Percentiles rank a stretch among this genome's conserved stretches.
These are phyloP conservation scores for Kluyveromyces wickerhamii DNA, from an alignment of 805 yeast species.

Conservation along the genomic window DNA sequence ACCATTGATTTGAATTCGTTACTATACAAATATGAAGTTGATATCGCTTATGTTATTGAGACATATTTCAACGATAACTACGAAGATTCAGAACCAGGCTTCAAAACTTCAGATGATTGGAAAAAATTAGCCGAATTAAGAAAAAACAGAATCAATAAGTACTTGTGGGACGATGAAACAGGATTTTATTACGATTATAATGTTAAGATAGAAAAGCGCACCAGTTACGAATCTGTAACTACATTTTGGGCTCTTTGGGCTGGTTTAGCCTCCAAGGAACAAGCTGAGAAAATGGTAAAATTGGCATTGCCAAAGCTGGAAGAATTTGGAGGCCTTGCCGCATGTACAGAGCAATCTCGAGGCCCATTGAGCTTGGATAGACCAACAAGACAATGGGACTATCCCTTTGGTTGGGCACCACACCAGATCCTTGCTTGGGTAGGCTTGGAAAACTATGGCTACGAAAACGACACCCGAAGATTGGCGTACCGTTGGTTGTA, in stretches of 20 bases:
- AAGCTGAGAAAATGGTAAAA: conserved; percentile 56
- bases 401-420: conserved; percentile 98
- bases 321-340: conserved; percentile 79
- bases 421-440: conserved; percentile 94
- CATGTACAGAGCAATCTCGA: conserved; percentile 70
- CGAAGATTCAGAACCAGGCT: conserved; percentile 31
- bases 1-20: conserved; percentile 84
- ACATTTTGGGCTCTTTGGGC: conserved; percentile 92
- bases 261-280: conserved; percentile 54
- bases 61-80: conserved; percentile 46
- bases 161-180: conserved; percentile 75
- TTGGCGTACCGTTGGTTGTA: conserved; percentile 83
- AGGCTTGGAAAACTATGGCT: conserved; percentile 72
- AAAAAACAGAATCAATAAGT: conserved; percentile 48
- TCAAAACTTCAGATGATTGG: conserved; percentile 54
- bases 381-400: conserved; percentile 97
- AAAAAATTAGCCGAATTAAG: conserved; percentile 45
- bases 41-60: conserved; percentile 61
- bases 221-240: conserved; percentile 77
- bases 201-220: conserved; percentile 44
- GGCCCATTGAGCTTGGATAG: conserved; percentile 61
- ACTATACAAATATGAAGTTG: conserved; percentile 82
- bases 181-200: conserved; percentile 83
- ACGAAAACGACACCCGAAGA: conserved; percentile 52
- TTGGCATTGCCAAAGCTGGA: conserved; percentile 64